Percentiles rank a stretch among this genome's conserved stretches.
Evolutionary conservation across 2,329 filamentous ascomycete genomes (phyloP).

Genomic region (Alternaria metachromatica): DNA sequence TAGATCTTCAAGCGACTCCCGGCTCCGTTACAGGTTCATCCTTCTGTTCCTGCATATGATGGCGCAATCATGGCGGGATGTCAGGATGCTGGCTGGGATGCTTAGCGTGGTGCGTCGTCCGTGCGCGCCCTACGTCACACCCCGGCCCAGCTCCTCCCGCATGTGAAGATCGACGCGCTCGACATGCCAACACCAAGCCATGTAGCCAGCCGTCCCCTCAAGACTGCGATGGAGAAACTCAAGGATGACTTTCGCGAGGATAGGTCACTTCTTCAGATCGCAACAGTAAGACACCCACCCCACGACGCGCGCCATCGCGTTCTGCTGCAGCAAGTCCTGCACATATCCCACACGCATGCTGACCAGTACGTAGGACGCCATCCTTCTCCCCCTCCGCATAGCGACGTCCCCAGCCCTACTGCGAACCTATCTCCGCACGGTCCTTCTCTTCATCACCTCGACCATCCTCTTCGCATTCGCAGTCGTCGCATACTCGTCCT

Average conservation of each 20-base stretch:
- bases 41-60: background rate
- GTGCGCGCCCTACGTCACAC: conserved; percentile 41
- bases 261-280: conserved; percentile 20
- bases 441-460: conserved; percentile 61
- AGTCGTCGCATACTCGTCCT: conserved; percentile 66
- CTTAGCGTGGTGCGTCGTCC: conserved; percentile 32
- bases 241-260: conserved; percentile 27
- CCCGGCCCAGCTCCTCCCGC: conserved; percentile 5
- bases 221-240: conserved; percentile 27
- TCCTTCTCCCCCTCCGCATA: conserved; percentile 61
- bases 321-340: background rate
- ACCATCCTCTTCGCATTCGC: conserved; percentile 64
- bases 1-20: background rate
- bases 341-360: conserved; percentile 4
- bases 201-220: background rate
- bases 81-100: conserved; percentile 6
- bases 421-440: conserved; percentile 67
- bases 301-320: background rate
- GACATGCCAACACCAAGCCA: conserved; percentile 10
- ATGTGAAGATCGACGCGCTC: conserved; percentile 32
- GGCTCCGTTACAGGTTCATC: conserved; percentile 9
- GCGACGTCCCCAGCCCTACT: conserved; percentile 67
- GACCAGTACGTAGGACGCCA: conserved; percentile 54
- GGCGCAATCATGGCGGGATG: background rate
- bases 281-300: conserved; percentile 26